Percentiles rank a stretch among this genome's conserved stretches.
These are phyloP conservation scores for Castanopsis chinensis DNA, from an alignment of 306 rosid genomes.

Conservation along the genomic window DNA sequence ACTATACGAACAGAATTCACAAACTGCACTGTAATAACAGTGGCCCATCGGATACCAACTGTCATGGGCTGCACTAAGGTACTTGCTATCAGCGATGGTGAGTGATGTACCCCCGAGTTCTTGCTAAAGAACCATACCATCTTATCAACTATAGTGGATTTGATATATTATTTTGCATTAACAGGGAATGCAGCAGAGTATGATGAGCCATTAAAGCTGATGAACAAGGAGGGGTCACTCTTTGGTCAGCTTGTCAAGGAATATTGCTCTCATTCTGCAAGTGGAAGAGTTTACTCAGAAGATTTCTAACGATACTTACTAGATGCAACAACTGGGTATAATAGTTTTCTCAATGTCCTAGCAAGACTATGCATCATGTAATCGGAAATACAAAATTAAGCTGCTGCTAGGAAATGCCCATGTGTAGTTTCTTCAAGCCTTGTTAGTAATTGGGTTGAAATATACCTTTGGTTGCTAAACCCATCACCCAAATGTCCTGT, in stretches of 20 bases:
- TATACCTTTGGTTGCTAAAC: too few relatives aligned
- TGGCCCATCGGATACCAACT: conserved; percentile 34
- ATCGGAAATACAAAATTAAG: too few relatives aligned
- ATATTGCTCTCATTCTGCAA: conserved; percentile 74
- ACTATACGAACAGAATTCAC: too few relatives aligned
- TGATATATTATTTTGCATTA: not conserved
- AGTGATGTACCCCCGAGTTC: not conserved
- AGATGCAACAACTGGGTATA: not conserved
- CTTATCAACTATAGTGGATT: not conserved
- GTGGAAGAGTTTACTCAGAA: not conserved
- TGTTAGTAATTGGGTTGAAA: too few relatives aligned
- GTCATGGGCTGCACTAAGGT: conserved; percentile 35
- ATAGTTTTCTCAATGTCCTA: too few relatives aligned
- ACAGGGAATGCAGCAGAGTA: conserved; percentile 77
- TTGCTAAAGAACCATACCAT: not conserved
- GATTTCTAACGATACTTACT: conserved; percentile 36
- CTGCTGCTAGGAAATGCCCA: too few relatives aligned
- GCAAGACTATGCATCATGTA: too few relatives aligned
- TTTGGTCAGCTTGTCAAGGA: conserved; percentile 82
- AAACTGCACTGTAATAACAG: conserved; percentile 32
- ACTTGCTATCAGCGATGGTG: conserved; percentile 29
- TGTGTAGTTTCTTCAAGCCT: too few relatives aligned
- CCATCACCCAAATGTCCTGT: too few relatives aligned
- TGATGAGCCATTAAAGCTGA: conserved; percentile 71
- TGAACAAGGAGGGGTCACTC: conserved; percentile 73